Evolutionary conservation across 108 stramenopile genomes (phyloP).

Genomic region (Fragilaria crotonensis): DNA sequence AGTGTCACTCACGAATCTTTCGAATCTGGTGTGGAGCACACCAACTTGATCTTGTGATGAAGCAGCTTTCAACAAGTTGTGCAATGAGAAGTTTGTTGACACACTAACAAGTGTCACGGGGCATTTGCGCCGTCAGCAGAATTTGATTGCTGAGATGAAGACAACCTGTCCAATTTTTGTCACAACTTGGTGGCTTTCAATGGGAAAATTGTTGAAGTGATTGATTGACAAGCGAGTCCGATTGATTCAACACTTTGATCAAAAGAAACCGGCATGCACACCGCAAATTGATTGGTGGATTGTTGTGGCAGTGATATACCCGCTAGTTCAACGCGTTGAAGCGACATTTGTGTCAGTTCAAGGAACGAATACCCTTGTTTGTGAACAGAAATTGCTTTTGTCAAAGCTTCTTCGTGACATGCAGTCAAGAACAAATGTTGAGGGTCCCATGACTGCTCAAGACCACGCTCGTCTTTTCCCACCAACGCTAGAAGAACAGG

Average conservation of each 20-base stretch:
- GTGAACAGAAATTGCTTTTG: not conserved
- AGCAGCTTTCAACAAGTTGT: not conserved
- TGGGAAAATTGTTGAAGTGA: not conserved
- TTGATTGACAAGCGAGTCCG: not conserved
- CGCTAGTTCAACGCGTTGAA: not conserved
- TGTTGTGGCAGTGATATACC: not conserved
- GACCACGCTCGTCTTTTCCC: too few species aligned
- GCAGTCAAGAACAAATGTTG: not conserved
- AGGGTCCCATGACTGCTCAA: too few species aligned
- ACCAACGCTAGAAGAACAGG: too few species aligned
- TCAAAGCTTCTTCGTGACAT: not conserved
- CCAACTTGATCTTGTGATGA: constrained; percentile 3
- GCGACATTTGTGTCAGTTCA: not conserved
- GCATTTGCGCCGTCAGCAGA: not conserved
- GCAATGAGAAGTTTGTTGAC: not conserved
- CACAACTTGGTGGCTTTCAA: not conserved
- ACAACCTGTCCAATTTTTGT: not conserved
- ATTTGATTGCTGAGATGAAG: not conserved
- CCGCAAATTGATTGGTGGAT: not conserved
- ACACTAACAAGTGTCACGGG: not conserved
- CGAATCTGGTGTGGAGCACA: constrained; percentile 8
- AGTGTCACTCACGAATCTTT: not conserved
- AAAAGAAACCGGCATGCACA: not conserved
- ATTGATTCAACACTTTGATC: not conserved
- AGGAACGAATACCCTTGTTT: not conserved